Conservation (phyloP, 2,329 filamentous ascomycete genomes). For the Calonectria fujianensis region DNA sequence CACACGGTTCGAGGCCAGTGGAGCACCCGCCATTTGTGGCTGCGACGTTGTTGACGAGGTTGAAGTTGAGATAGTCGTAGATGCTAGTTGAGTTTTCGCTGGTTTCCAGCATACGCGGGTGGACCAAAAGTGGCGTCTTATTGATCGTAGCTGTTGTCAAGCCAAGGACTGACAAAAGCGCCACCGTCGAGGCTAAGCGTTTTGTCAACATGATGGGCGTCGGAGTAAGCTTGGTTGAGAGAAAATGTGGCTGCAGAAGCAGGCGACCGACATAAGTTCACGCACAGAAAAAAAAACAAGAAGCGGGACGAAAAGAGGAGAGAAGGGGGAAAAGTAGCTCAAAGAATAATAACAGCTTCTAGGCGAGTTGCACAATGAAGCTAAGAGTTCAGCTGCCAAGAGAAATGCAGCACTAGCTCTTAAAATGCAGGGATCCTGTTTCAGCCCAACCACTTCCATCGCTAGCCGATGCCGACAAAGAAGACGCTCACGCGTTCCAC, state of each 20-base stretch:
- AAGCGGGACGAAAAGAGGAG: not conserved
- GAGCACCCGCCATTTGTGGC: not conserved
- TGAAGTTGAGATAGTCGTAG: not conserved
- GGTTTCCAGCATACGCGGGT: not conserved
- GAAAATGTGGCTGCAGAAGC: constrained; percentile 14
- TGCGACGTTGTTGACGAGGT: constrained; percentile 4
- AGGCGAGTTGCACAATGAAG: not conserved
- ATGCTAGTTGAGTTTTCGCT: constrained; percentile 5
- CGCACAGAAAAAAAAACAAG: not conserved
- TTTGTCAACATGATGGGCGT: constrained; percentile 15
- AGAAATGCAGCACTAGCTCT: not conserved
- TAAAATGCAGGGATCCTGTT: constrained; percentile 3
- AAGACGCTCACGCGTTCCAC: not conserved
- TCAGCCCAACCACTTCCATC: constrained; percentile 18
- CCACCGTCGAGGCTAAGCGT: constrained; percentile 6
- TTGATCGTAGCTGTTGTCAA: not conserved
- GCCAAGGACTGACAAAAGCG: constrained; percentile 10
- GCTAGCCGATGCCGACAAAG: not conserved
- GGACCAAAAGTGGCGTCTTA: constrained; percentile 6
- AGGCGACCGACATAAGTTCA: not conserved
- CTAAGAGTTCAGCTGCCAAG: constrained; percentile 22
- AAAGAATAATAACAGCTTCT: not conserved
- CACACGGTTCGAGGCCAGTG: constrained; percentile 5
- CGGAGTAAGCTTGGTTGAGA: not conserved
- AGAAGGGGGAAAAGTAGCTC: not conserved